phyloP scores from a whole-genome alignment of 495 filamentous ascomycete species.

The Hypoxylon rickii region DNA sequence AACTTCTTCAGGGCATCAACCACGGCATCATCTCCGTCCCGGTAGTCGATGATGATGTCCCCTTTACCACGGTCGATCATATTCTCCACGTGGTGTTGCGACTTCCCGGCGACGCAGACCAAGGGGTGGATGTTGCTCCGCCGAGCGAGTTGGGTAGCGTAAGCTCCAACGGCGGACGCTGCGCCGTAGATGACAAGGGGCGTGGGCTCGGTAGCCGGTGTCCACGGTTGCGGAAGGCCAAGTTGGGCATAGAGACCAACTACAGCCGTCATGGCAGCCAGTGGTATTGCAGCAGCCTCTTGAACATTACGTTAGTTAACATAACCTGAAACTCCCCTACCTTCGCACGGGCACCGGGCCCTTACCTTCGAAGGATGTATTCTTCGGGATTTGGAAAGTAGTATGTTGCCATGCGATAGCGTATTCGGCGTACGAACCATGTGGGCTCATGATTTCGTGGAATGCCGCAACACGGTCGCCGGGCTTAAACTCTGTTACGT shows the following conservation, averaged over 20 bases:
- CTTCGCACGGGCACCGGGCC: not conserved
- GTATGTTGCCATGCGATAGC: constrained; percentile 66
- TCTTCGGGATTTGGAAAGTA: constrained; percentile 70
- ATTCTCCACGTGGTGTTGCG: constrained; percentile 57
- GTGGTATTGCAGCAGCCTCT: constrained; percentile 72
- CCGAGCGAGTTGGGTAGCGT: constrained; percentile 68
- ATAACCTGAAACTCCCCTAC: not conserved
- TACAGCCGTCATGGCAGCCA: constrained; percentile 76
- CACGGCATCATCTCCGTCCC: constrained; percentile 60
- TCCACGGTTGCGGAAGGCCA: constrained; percentile 68
- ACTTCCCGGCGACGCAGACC: constrained; percentile 69
- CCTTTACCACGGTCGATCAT: constrained; percentile 68
- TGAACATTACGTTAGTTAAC: constrained; percentile 14
- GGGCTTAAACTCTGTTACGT: constrained; percentile 63
- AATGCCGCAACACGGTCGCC: constrained; percentile 76
- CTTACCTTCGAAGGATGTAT: constrained; percentile 68
- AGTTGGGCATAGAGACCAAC: constrained; percentile 64
- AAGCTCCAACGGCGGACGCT: constrained; percentile 68
- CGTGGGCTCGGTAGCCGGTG: constrained; percentile 43
- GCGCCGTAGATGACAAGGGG: constrained; percentile 64
- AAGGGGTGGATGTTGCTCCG: constrained; percentile 73
- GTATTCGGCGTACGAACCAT: constrained; percentile 73
- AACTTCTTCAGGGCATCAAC: constrained; percentile 56
- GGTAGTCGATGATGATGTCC: constrained; percentile 74
- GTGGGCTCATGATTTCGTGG: constrained; percentile 58